Evolutionary conservation across 148 eudicot species (phyloP), one percentile per base, ranked within the genome.

Genomic region (Mesembryanthemum crystallinum): DNA sequence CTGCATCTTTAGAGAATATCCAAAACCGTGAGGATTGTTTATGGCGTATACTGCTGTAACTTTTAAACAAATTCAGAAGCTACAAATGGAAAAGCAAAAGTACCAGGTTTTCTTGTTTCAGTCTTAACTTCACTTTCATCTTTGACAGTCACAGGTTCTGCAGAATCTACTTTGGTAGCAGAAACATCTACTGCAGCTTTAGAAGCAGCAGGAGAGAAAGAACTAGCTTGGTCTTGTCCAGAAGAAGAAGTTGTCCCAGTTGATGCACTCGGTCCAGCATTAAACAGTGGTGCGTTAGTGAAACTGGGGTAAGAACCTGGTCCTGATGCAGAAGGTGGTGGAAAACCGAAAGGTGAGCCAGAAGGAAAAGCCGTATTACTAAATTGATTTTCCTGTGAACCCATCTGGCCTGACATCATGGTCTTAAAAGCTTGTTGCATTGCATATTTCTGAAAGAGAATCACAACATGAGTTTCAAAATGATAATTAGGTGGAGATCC

Each of bases 361-460:
- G 87, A 69, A 2, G 97, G 64, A 85, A 92, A 88, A 45, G 82
- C 82, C 75, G 91, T 75, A 83, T 85, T 87, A 45, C 75, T 82
- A 81, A 91, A 92, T 80, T 90, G 99, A 79, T 84, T 95, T 83
- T 90, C 89, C 69, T 95, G 96, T 24, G 90, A 65, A 67, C 83
- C 87, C 97, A 89, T 89, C 83, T 89, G 96, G 69, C 88, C 87
- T 6, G 39, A 35, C 89, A 89, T 85, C 85, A 95, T 47, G 14
- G 90, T 86, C 86, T 92, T 92, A 30, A 89, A 77, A 69, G 94
- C 90, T 85, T 89, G 96, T 82, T 95, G 92, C 96, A 90, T 92
- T 49, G 97, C 97, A 86, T 86, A 90, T 76, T 95, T 88, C 99
- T 95, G 92, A 74, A 84, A 83, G 51, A 82, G 71, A 28, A 79